A percentile compares a stretch with the other conserved stretches of the same genome.
Conservation (phyloP, 208 protist species). For the Leishmania arabica region DNA sequence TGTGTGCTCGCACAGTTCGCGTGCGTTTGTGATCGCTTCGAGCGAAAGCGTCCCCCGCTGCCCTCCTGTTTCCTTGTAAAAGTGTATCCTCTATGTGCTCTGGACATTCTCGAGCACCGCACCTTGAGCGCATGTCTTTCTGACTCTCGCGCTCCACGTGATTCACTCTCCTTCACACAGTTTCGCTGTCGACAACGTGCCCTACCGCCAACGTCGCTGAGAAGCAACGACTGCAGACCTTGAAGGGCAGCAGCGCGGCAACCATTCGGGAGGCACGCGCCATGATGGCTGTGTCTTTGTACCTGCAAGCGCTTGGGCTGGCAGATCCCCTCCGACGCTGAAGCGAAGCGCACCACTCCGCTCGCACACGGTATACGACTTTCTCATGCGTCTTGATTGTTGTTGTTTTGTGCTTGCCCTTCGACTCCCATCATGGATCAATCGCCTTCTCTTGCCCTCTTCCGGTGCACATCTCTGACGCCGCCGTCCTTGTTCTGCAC, state of each 20-base stretch:
- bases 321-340: not conserved
- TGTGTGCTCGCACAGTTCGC: not conserved
- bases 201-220: not conserved
- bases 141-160: not conserved
- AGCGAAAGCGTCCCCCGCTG: not conserved
- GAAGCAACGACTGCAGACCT: not conserved
- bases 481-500: not conserved
- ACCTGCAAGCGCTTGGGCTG: not conserved
- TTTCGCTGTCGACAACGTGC: not conserved
- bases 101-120: not conserved
- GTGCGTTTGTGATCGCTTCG: not conserved
- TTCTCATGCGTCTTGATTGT: not conserved
- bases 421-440: not conserved
- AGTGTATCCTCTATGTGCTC: not conserved
- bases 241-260: not conserved
- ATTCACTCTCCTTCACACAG: not conserved
- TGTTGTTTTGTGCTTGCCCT: not conserved
- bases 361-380: not conserved
- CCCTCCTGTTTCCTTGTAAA: not conserved
- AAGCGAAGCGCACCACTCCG: not conserved
- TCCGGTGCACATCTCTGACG: not conserved
- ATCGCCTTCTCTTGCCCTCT: not conserved
- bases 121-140: not conserved
- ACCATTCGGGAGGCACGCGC: not conserved
- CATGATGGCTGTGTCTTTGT: not conserved